Conservation (phyloP, 2,329 filamentous ascomycete genomes). For the Clarireedia paspali region DNA sequence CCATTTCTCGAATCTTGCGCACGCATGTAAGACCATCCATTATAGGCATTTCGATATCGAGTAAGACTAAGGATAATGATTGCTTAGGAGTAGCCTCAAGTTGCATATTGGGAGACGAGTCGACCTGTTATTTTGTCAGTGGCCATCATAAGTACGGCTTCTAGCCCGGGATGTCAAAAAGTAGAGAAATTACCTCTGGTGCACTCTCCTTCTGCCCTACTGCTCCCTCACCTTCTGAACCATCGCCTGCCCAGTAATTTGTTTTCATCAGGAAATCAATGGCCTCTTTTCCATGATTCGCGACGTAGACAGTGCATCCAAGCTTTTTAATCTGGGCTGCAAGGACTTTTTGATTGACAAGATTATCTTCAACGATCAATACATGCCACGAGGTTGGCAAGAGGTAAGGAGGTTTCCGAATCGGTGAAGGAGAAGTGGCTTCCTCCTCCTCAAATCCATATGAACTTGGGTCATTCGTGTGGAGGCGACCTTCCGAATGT, state of each 20-base stretch:
- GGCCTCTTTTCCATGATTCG: conserved; percentile 58
- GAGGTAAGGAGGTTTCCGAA: not conserved
- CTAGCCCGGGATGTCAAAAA: too few species aligned
- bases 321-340: conserved; percentile 54
- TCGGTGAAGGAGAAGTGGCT: not conserved
- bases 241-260: conserved; percentile 40
- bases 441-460: conserved; percentile 4
- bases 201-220: conserved; percentile 53
- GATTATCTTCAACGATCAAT: conserved; percentile 60
- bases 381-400: conserved; percentile 29
- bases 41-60: conserved; percentile 78
- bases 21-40: conserved; percentile 77
- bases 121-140: too few species aligned
- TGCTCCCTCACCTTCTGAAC: conserved; percentile 51
- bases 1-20: conserved; percentile 60
- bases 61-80: conserved; percentile 58
- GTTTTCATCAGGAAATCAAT: conserved; percentile 48
- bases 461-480: conserved; percentile 1
- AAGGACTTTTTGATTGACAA: conserved; percentile 59
- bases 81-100: conserved; percentile 28
- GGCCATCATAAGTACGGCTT: too few species aligned
- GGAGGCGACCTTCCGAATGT: not conserved
- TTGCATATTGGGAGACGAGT: too few species aligned
- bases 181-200: conserved; percentile 32
- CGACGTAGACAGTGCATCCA: conserved; percentile 53